Evolutionary conservation across 768 basidiomycete genomes (phyloP), one percentile per base, ranked within the genome.

Genomic region (Pisolithus microcarpus): DNA sequence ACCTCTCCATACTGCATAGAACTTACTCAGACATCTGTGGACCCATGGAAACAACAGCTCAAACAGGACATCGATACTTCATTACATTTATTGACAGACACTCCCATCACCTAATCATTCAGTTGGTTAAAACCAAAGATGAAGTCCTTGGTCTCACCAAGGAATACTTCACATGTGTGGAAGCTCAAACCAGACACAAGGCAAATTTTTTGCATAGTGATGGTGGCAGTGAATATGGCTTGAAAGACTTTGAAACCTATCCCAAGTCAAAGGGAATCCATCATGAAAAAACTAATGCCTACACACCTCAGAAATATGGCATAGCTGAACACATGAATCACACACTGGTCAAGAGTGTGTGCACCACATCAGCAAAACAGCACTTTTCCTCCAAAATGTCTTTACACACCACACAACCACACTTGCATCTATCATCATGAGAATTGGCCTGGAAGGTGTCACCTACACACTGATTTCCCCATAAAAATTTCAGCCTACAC

Each of bases 291-390:
- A 59, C 58, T 4, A 57, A 56, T 15, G 52, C 60, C 4, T 46
- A 60, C 38, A 58, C 61, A 46, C 71, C 71, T 2, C 67, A 74
- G 57, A 70, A 76, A 46, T 78, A 78, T 52, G 68, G 72, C 19
- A 62, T 74, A 5, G 72, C 72, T 4, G 72, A 79, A 54, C 53
- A 66, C 1, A 53, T 56, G 2, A 76, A 77, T 37, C 52, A 65
- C 2, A 69, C 21, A 23, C 21, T 23, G 21, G 21, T 23, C 21
- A 4, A 23, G 21, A 2, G 21, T 23, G 21, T 4, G 21, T 23
- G 21, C 21, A n/a, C n/a, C n/a, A n/a, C n/a, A n/a, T n/a, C n/a
- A n/a, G n/a, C n/a, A n/a, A n/a, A n/a, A n/a, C n/a, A n/a, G n/a
- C n/a, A n/a, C n/a, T n/a, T n/a, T n/a, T n/a, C n/a, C n/a, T n/a